Conservation (phyloP, 129 eudicot genomes). For the Lonicera japonica region DNA sequence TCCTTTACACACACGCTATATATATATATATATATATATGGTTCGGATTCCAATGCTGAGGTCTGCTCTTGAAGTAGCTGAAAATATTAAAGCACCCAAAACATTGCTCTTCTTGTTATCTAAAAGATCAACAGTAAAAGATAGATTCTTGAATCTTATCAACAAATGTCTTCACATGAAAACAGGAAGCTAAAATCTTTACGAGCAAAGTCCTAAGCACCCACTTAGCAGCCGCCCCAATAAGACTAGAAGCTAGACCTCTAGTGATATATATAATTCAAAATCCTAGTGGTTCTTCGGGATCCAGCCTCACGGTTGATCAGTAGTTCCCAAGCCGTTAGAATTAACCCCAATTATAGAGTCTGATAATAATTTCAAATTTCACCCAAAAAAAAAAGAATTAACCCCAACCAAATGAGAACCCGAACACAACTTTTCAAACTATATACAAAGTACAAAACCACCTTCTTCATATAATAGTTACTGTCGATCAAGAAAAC, state of each 20-base stretch:
- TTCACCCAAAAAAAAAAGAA: no score
- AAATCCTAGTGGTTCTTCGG: constrained; percentile 24
- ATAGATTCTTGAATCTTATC: constrained; percentile 83
- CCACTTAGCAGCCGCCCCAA: constrained; percentile 77
- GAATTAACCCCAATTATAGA: no score
- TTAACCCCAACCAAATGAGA: constrained; percentile 67
- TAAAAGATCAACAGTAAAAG: no score
- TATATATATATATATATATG: no score
- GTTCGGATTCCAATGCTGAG: constrained; percentile 50
- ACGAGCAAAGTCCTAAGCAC: constrained; percentile 51
- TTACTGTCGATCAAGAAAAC: constrained; percentile 64
- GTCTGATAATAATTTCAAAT: no score
- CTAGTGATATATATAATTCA: constrained; percentile 72
- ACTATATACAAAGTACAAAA: constrained; percentile 63
- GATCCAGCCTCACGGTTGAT: constrained; percentile 54
- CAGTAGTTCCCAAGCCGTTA: constrained; percentile 72
- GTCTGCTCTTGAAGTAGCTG: constrained; percentile 69
- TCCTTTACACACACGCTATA: constrained; percentile 54
- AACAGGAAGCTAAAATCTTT: constrained; percentile 51
- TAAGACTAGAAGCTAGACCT: constrained; percentile 54
- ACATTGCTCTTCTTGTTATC: background rate
- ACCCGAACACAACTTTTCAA: constrained; percentile 58
- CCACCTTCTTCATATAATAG: constrained; percentile 59
- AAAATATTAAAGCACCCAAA: constrained; percentile 5
- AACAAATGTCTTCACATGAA: constrained; percentile 61